Evolutionary conservation across 225 moss, liverwort and hornwort genomes (phyloP).

Genomic region (Pseudoscleropodium purum): DNA sequence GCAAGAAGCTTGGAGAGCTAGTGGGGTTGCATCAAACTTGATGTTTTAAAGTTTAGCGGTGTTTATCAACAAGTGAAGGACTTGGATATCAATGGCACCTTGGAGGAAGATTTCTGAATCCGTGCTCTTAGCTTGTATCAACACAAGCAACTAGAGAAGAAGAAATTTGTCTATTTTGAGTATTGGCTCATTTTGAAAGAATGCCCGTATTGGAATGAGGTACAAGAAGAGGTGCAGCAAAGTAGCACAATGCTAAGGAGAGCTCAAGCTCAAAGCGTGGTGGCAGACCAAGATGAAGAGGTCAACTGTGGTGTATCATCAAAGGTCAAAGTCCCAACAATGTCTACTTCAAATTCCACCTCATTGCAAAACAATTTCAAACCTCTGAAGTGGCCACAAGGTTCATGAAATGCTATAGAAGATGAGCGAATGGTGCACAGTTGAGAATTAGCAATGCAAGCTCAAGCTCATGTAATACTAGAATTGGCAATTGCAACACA

Average conservation of each 20-base stretch:
- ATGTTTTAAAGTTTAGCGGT: neutral
- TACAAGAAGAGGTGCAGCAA: rapidly evolving
- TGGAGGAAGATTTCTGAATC: neutral
- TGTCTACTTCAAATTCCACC: rapidly evolving
- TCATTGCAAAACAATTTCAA: rapidly evolving
- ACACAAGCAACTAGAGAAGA: neutral
- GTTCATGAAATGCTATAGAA: neutral
- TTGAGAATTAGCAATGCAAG: neutral
- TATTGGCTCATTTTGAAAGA: neutral
- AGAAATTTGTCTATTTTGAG: neutral
- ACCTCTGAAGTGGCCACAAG: neutral
- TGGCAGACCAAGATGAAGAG: rapidly evolving
- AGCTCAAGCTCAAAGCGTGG: neutral
- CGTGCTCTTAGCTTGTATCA: neutral
- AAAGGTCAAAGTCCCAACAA: rapidly evolving
- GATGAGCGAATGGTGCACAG: neutral
- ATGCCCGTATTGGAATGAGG: rapidly evolving
- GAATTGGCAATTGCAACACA: rapidly evolving
- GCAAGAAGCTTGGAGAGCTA: neutral
- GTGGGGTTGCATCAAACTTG: neutral
- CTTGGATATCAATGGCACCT: neutral
- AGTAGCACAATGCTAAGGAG: neutral
- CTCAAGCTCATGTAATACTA: rapidly evolving
- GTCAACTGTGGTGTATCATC: rapidly evolving
- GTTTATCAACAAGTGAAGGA: neutral